Percentiles rank a stretch among this genome's conserved stretches.
These are phyloP conservation scores for Yamadazyma akitaensis DNA, from an alignment of 805 yeast genomes.

Conservation along the genomic window DNA sequence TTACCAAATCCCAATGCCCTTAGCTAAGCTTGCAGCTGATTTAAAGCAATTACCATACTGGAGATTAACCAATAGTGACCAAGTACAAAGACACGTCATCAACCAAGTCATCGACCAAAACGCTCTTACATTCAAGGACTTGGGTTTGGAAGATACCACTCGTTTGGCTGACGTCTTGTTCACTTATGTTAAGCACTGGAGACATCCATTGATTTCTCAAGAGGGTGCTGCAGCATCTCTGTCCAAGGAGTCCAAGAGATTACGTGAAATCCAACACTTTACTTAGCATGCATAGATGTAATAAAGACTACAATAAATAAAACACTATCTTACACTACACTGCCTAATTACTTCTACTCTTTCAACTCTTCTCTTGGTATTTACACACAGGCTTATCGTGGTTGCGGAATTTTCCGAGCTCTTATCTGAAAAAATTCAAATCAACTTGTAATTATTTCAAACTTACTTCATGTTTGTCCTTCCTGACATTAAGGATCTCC, in stretches of 20 bases:
- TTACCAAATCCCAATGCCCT: constrained; percentile 41
- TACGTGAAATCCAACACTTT: constrained; percentile 45
- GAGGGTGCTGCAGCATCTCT: constrained; percentile 36
- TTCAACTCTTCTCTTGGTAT: neutral
- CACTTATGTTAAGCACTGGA: constrained; percentile 46
- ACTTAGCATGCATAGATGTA: constrained; percentile 19
- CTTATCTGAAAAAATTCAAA: neutral
- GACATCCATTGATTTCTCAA: constrained; percentile 48
- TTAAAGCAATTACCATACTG: constrained; percentile 42
- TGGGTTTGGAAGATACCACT: constrained; percentile 53
- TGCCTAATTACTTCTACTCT: constrained; percentile 1
- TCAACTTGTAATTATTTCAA: neutral
- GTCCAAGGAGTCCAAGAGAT: constrained; percentile 38
- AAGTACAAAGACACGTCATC: constrained; percentile 67
- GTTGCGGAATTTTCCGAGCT: neutral
- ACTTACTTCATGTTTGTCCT: neutral
- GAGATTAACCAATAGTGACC: constrained; percentile 62
- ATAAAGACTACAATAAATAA: constrained; percentile 1
- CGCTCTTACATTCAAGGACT: constrained; percentile 64
- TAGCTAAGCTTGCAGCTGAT: constrained; percentile 46
- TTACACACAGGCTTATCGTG: neutral
- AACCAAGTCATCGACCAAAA: constrained; percentile 60
- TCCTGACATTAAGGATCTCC: constrained; percentile 5
- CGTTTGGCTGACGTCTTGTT: constrained; percentile 43
- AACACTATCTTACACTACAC: constrained; percentile 3